Evolutionary conservation across 176 grass and related monocot species (phyloP).

Genomic region (Dendrocalamus sinicus): DNA sequence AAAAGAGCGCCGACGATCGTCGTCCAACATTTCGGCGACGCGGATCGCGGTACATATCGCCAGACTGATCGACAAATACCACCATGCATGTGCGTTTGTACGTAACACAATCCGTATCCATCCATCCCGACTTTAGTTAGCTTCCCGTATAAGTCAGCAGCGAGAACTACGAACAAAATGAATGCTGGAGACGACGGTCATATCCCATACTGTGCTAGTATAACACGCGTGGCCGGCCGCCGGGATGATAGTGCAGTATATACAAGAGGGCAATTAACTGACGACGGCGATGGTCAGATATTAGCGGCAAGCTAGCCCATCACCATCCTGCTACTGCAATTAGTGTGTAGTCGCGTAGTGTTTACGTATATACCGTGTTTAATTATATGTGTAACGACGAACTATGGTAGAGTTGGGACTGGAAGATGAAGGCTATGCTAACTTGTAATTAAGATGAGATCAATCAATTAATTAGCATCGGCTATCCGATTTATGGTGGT

Average conservation of each 20-base stretch:
- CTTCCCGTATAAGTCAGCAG: not conserved
- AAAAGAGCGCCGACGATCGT: not conserved
- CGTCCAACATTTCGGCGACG: not conserved
- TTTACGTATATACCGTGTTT: too few relatives aligned
- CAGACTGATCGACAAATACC: not conserved
- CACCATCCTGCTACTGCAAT: too few relatives aligned
- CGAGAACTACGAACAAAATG: not conserved
- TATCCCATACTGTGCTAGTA: too few relatives aligned
- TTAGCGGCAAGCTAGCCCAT: too few relatives aligned
- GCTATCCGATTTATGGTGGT: not conserved
- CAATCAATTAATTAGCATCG: not conserved
- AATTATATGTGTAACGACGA: too few relatives aligned
- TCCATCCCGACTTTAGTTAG: not conserved
- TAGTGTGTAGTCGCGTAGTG: too few relatives aligned
- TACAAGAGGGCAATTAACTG: not conserved
- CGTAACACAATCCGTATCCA: not conserved
- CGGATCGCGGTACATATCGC: not conserved
- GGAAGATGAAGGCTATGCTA: not conserved
- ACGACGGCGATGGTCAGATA: not conserved
- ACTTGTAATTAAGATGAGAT: not conserved
- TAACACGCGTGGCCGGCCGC: too few relatives aligned
- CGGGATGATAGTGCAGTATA: too few relatives aligned
- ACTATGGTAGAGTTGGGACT: too few relatives aligned
- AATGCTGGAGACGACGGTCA: not conserved
- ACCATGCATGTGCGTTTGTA: not conserved